These are phyloP conservation scores for Cadophora gregata DNA, from an alignment of 2,329 filamentous ascomycete species.

Conservation along the genomic window DNA sequence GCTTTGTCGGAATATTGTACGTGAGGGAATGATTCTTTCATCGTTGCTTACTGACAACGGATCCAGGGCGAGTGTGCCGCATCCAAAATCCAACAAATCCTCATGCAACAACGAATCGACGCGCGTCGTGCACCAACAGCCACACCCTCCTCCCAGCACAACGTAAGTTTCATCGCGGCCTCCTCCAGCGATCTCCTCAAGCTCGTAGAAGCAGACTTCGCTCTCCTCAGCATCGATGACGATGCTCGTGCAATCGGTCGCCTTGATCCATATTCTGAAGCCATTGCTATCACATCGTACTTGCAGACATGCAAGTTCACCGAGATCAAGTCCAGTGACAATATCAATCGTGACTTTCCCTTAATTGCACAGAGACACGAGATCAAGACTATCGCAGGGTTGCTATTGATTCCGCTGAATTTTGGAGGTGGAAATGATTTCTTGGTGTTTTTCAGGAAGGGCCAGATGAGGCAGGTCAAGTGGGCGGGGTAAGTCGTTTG, in stretches of 20 bases:
- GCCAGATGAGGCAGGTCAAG: slow-evolving; percentile 29
- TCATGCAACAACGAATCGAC: slow-evolving; percentile 32
- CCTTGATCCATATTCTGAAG: slow-evolving; percentile 37
- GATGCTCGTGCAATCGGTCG: slow-evolving; percentile 36
- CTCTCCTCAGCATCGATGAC: slow-evolving; percentile 34
- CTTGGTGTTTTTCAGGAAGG: slow-evolving; percentile 36
- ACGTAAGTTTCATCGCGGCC: slow-evolving; percentile 31
- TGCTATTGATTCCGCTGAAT: slow-evolving; percentile 36
- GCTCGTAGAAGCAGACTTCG: slow-evolving; percentile 38
- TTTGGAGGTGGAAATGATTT: slow-evolving; percentile 34
- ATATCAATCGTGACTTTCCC: slow-evolving; percentile 35
- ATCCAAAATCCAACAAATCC: slow-evolving; percentile 33
- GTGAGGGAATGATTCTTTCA: neutral
- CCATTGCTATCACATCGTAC: slow-evolving; percentile 33
- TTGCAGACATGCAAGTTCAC: slow-evolving; percentile 31
- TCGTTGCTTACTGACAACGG: neutral
- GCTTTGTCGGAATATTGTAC: slow-evolving; percentile 79
- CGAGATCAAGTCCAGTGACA: slow-evolving; percentile 29
- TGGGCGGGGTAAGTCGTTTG: slow-evolving; percentile 32
- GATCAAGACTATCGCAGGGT: slow-evolving; percentile 32
- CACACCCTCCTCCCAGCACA: slow-evolving; percentile 26
- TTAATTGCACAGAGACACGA: slow-evolving; percentile 29
- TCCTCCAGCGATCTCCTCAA: slow-evolving; percentile 35
- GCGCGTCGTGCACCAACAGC: slow-evolving; percentile 27
- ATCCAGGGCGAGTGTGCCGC: slow-evolving; percentile 33